A percentile compares a stretch with the other conserved stretches of the same genome.
Conservation (phyloP, 306 rosid species). For the Rosa rugosa region DNA sequence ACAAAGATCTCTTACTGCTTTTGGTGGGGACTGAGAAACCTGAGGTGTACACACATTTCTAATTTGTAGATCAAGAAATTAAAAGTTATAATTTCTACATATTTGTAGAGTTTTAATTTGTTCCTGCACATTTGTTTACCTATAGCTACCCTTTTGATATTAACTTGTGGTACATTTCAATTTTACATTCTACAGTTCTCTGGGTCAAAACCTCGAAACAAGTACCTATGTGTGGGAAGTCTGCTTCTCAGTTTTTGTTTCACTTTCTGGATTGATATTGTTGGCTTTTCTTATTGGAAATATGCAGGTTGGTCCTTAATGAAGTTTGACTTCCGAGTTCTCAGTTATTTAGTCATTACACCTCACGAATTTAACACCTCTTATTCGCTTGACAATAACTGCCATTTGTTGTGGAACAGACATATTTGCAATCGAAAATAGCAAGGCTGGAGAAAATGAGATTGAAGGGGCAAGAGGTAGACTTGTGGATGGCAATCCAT, state of each 20-base stretch:
- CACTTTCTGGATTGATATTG: constrained; percentile 17
- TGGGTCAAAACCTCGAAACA: constrained; percentile 28
- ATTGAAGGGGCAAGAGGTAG: constrained; percentile 4
- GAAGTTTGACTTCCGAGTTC: too few relatives aligned
- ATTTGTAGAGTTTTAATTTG: too few relatives aligned
- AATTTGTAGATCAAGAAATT: too few relatives aligned
- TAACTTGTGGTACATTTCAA: not conserved
- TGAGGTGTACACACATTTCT: not conserved
- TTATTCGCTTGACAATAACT: too few relatives aligned
- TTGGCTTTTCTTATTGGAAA: constrained; percentile 27
- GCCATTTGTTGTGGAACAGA: not conserved
- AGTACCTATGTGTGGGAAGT: constrained; percentile 24
- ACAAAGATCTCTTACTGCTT: constrained; percentile 22
- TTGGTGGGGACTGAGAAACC: constrained; percentile 30
- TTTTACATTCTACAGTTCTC: constrained; percentile 13
- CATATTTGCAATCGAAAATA: constrained; percentile 21
- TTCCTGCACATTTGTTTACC: too few relatives aligned
- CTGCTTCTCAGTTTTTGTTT: constrained; percentile 13
- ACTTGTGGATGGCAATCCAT: constrained; percentile 25
- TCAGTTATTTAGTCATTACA: too few relatives aligned
- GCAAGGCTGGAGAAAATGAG: constrained; percentile 23
- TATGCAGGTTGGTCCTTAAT: constrained; percentile 25
- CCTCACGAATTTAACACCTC: too few relatives aligned
- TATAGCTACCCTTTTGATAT: too few relatives aligned
- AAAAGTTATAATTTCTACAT: too few relatives aligned